Evolutionary conservation across 2,329 filamentous ascomycete species (phyloP), one percentile per base, ranked within the genome.

Genomic region (Harringtonia lauricola): DNA sequence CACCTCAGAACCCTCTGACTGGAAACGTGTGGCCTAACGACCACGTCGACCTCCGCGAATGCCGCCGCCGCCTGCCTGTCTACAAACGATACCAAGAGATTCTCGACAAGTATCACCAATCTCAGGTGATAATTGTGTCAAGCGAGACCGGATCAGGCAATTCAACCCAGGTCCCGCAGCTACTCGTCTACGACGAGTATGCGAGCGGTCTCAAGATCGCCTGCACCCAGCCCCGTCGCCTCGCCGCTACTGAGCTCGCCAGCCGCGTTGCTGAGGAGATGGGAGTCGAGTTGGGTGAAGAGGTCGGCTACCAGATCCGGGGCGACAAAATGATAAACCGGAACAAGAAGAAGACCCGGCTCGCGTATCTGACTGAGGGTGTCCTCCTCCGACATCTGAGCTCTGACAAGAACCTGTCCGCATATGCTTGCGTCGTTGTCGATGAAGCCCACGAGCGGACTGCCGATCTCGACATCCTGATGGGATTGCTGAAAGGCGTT

Each of bases 131-230:
- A 10, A 18, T 43, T 12, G 17, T 38, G n/a, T 37, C 35, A 13
- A 38, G 41, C 19, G 41, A 43, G 13, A 33, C 35, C 24, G 34
- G 41, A 18, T 43, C 24, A n/a, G 34, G 34, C 13, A 42, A 42
- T n/a, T 42, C 40, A 8, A 42, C 40, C 4, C 3, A 42, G 22
- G 18, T 42, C 14, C 40, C 30, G 9, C 40, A 35, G n/a, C 19
- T 42, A 15, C 22, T 42, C 22, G 8, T 42, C 9, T 42, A 22
- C 24, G 41, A 36, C n/a, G 33, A 36, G 24, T 36, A 21, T 10
- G 21, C 33, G 18, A 37, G 24, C 12, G 34, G 41, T 15, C 33
- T 36, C 21, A 9, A 38, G 17, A 28, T 43, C 22, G 41, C 24
- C 14, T 43, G 41, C 28, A 43, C 34, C 22, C 41, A 43, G 34